Conservation (phyloP, 768 basidiomycete species). For the Fomitopsis serialis region DNA sequence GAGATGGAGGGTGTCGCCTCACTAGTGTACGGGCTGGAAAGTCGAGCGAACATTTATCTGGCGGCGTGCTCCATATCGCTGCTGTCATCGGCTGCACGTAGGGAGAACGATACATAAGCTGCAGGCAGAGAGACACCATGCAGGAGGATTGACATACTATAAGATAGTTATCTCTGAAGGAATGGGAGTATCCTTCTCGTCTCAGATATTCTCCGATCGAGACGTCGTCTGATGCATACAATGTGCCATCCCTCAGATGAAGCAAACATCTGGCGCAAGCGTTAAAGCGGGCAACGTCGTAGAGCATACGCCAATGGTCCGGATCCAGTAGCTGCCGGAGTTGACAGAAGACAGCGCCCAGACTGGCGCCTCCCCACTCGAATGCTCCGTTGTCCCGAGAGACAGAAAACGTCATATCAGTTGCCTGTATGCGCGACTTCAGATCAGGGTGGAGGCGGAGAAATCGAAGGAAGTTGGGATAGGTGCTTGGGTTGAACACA, state of each 20-base stretch:
- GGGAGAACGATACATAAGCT: neutral
- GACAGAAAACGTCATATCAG: constrained; percentile 77
- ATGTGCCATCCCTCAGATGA: neutral
- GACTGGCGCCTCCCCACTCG: constrained; percentile 73
- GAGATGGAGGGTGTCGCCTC: constrained; percentile 6
- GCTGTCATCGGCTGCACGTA: constrained; percentile 62
- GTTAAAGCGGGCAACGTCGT: constrained; percentile 70
- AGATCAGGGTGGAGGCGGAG: constrained; percentile 44
- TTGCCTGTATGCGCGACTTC: constrained; percentile 37
- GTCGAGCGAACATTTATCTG: constrained; percentile 61
- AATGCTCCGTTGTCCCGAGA: constrained; percentile 64
- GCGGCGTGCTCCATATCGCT: constrained; percentile 75
- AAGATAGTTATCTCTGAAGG: constrained; percentile 70
- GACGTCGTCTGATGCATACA: constrained; percentile 16
- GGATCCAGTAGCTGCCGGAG: constrained; percentile 54
- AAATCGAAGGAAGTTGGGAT: constrained; percentile 76
- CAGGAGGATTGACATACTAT: constrained; percentile 42
- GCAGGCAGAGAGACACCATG: no score
- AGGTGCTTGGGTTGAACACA: constrained; percentile 71
- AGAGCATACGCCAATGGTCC: constrained; percentile 67
- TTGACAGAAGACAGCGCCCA: constrained; percentile 64
- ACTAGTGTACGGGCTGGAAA: constrained; percentile 69
- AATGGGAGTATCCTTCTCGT: constrained; percentile 58
- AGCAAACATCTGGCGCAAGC: constrained; percentile 53
- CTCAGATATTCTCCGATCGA: constrained; percentile 54